These are phyloP conservation scores for Dichotomocladium elegans DNA, from an alignment of 371 early-diverging fungal genomes.

Conservation along the genomic window DNA sequence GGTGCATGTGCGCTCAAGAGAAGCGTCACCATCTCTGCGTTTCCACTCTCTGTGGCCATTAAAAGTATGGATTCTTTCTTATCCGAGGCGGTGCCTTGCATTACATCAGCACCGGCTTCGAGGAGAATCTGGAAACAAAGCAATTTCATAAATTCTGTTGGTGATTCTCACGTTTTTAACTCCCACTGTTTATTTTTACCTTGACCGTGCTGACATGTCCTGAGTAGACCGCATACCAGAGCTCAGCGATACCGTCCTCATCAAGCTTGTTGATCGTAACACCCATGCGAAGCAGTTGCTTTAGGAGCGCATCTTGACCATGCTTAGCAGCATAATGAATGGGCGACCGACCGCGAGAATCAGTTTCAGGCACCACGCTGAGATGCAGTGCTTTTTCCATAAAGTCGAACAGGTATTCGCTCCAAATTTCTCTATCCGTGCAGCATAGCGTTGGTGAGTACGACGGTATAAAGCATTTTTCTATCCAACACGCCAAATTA, in stretches of 20 bases:
- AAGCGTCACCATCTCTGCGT: constrained; percentile 15
- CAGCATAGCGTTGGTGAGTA: not conserved
- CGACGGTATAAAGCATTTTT: not conserved
- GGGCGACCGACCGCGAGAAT: constrained; percentile 30
- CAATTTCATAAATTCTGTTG: too few relatives aligned
- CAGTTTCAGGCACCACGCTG: constrained; percentile 17
- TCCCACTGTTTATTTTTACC: constrained; percentile 8
- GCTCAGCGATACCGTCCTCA: constrained; percentile 26
- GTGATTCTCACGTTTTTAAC: not conserved
- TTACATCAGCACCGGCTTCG: constrained; percentile 15
- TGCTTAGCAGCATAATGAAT: constrained; percentile 51
- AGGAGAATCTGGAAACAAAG: constrained; percentile 34
- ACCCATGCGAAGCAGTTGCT: constrained; percentile 13
- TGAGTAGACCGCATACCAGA: constrained; percentile 44
- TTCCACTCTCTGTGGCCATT: constrained; percentile 15
- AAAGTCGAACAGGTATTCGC: constrained; percentile 46
- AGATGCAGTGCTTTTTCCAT: constrained; percentile 9
- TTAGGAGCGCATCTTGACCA: constrained; percentile 28
- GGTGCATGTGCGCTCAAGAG: constrained; percentile 24
- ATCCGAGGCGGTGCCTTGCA: not conserved
- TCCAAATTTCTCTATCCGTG: constrained; percentile 35
- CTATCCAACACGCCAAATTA: not conserved
- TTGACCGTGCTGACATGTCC: constrained; percentile 13
- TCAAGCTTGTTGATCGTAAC: constrained; percentile 23
- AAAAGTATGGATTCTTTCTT: constrained; percentile 17